Evolutionary conservation across 192 early-diverging fungal genomes (phyloP).

Genomic region (Coemansia sp.): DNA sequence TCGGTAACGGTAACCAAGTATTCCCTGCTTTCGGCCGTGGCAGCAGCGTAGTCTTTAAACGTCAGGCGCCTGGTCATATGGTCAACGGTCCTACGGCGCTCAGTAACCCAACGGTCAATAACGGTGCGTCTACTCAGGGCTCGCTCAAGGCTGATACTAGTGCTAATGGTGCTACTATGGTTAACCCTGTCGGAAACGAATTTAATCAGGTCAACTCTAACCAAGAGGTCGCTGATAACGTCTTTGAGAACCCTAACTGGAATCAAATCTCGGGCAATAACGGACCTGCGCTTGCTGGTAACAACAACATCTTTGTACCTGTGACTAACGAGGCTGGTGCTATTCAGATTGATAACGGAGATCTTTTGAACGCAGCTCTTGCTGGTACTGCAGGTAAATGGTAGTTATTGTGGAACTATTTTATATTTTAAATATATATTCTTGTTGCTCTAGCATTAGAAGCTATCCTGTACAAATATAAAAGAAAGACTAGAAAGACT

Average conservation of each 20-base stretch:
- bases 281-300: constrained; percentile 48
- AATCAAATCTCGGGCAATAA: constrained; percentile 48
- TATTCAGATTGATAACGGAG: constrained; percentile 53
- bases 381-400: constrained; percentile 13
- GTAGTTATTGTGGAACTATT: background rate
- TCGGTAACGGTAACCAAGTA: constrained; percentile 50
- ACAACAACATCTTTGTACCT: constrained; percentile 43
- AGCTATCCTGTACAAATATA: constrained; percentile 10
- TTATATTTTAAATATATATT: constrained; percentile 3
- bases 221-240: constrained; percentile 45
- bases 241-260: constrained; percentile 47
- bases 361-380: constrained; percentile 26
- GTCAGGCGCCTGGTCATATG: constrained; percentile 31
- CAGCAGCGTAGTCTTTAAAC: constrained; percentile 27
- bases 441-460: background rate
- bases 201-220: constrained; percentile 47
- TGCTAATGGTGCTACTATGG: constrained; percentile 28
- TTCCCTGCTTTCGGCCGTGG: background rate
- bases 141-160: constrained; percentile 25
- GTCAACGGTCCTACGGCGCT: constrained; percentile 43
- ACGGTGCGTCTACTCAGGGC: constrained; percentile 38
- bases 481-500: background rate
- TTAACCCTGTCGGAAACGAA: constrained; percentile 50
- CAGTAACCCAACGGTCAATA: constrained; percentile 41
- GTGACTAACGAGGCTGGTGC: constrained; percentile 52